phyloP scores from a whole-genome alignment of 2,329 filamentous ascomycete species.

The Aspergillus floridensis region DNA sequence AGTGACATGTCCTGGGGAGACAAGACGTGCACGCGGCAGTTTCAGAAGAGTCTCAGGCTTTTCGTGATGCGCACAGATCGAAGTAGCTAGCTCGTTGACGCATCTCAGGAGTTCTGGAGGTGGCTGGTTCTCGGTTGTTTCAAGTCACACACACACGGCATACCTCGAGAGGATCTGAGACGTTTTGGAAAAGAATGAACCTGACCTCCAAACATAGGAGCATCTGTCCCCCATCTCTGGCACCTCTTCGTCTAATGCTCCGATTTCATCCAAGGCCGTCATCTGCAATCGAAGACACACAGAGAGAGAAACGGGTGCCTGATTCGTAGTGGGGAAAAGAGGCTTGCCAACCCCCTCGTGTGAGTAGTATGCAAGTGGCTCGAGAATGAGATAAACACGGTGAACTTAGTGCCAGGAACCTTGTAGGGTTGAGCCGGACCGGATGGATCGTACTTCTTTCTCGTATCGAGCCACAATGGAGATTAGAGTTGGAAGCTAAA shows the following conservation, averaged over 20 bases:
- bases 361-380: not conserved
- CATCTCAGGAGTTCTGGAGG: too few relatives aligned
- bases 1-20: not conserved
- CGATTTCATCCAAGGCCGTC: not conserved
- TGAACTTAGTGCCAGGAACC: not conserved
- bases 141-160: too few relatives aligned
- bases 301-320: not conserved
- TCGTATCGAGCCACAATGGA: not conserved
- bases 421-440: not conserved
- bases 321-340: not conserved
- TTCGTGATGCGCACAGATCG: not conserved
- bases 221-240: not conserved
- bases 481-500: not conserved
- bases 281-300: not conserved
- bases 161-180: not conserved
- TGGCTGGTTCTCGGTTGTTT: too few relatives aligned
- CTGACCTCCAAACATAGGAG: not conserved
- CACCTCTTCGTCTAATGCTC: not conserved
- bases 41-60: not conserved
- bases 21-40: not conserved
- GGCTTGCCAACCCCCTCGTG: not conserved
- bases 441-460: not conserved
- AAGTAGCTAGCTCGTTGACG: not conserved
- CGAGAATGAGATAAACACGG: not conserved
- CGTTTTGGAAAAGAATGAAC: not conserved